Percentiles rank a stretch among this genome's conserved stretches.
phyloP scores from a whole-genome alignment of 495 filamentous ascomycete genomes.

The Copromyces sp. region DNA sequence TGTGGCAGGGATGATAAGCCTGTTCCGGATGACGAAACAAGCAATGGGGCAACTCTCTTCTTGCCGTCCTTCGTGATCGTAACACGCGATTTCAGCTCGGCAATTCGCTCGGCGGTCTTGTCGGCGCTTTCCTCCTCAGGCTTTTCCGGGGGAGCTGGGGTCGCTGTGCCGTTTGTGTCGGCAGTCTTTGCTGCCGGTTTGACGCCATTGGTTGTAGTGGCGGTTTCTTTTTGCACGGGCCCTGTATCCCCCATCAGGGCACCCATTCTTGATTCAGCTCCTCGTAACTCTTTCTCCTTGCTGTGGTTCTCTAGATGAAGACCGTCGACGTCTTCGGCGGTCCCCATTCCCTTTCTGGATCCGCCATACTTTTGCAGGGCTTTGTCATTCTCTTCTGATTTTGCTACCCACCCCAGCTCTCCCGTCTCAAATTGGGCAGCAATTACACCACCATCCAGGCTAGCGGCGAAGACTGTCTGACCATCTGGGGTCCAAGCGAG shows the following conservation, averaged over 20 bases:
- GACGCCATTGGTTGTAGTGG: constrained; percentile 29
- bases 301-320: constrained; percentile 82
- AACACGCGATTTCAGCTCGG: constrained; percentile 76
- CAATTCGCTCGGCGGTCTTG: constrained; percentile 55
- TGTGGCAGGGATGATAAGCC: constrained; percentile 83
- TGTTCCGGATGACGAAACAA: constrained; percentile 76
- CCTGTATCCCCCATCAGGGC: constrained; percentile 84
- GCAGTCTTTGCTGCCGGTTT: constrained; percentile 26
- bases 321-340: constrained; percentile 82
- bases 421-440: constrained; percentile 45
- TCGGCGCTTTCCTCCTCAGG: constrained; percentile 37
- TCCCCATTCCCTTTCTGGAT: constrained; percentile 71
- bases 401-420: constrained; percentile 44
- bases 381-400: constrained; percentile 79
- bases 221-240: constrained; percentile 24
- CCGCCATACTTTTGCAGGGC: constrained; percentile 86
- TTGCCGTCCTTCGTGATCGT: constrained; percentile 95
- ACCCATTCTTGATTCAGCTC: constrained; percentile 90
- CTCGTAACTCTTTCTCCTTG: constrained; percentile 79
- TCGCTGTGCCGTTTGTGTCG: constrained; percentile 28
- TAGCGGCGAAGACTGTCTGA: constrained; percentile 72
- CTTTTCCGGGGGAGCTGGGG: constrained; percentile 20
- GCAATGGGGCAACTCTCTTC: constrained; percentile 84
- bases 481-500: constrained; percentile 93
- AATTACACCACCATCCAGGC: constrained; percentile 79